Conservation (phyloP, 768 basidiomycete genomes). For the Lentinula detonsa region DNA sequence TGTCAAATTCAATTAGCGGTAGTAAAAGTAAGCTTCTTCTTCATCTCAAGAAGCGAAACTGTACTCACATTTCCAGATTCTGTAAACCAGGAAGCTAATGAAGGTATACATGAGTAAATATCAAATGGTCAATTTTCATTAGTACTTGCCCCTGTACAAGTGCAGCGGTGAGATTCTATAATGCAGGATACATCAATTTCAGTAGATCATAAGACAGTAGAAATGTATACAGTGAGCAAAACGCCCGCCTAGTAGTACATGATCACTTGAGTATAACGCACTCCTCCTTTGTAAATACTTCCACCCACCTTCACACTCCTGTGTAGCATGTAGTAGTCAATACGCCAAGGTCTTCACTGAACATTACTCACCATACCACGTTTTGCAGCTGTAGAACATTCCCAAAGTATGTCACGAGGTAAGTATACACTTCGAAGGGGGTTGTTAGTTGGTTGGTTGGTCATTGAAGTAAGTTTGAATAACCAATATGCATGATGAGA, state of each 20-base stretch:
- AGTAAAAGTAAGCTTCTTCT: background rate
- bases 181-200: background rate
- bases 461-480: background rate
- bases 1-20: conserved; percentile 9
- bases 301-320: conserved; percentile 31
- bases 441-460: background rate
- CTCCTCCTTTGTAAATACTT: background rate
- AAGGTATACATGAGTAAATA: background rate
- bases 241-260: conserved; percentile 32
- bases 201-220: background rate
- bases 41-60: background rate
- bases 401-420: conserved; percentile 37
- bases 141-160: conserved; percentile 36
- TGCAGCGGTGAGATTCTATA: conserved; percentile 36
- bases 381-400: conserved; percentile 18
- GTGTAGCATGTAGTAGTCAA: background rate
- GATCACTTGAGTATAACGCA: background rate
- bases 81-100: background rate
- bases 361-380: conserved; percentile 35
- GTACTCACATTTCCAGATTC: conserved; percentile 39
- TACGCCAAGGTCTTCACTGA: background rate
- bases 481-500: conserved; percentile 46
- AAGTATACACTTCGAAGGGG: conserved; percentile 32
- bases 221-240: conserved; percentile 35
- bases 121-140: background rate